These are phyloP conservation scores for Mrakia gelida DNA, from an alignment of 768 basidiomycete species.

Conservation along the genomic window DNA sequence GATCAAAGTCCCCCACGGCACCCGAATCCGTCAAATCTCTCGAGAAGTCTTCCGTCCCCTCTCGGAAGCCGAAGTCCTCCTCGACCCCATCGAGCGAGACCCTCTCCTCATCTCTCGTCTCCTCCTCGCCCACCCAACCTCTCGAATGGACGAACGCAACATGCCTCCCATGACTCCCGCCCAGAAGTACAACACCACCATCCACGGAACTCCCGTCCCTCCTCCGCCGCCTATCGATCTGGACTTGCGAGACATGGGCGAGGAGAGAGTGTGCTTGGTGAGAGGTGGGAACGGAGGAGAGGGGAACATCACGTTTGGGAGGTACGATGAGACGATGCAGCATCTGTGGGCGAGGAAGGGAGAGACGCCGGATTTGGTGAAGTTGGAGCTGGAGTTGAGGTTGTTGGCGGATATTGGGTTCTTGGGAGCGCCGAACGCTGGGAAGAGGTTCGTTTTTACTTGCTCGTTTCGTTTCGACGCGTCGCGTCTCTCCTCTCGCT, in stretches of 20 bases:
- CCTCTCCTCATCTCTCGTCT: conserved; percentile 10
- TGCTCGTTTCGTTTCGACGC: not conserved
- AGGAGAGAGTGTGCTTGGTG: conserved; percentile 18
- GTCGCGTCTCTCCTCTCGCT: not conserved
- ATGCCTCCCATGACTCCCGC: conserved; percentile 26
- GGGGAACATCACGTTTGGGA: conserved; percentile 27
- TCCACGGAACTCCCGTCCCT: conserved; percentile 27
- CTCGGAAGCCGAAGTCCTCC: conserved; percentile 11
- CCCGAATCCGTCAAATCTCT: conserved; percentile 31
- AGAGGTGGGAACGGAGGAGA: conserved; percentile 30
- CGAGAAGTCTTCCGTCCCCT: conserved; percentile 26
- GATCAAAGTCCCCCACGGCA: conserved; percentile 33
- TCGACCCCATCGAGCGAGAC: conserved; percentile 10
- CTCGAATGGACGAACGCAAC: not conserved
- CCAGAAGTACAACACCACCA: conserved; percentile 30
- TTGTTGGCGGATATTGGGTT: conserved; percentile 90
- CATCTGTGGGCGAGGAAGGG: conserved; percentile 52
- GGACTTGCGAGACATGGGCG: conserved; percentile 14
- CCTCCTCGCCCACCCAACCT: conserved; percentile 21
- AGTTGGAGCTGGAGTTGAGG: conserved; percentile 86
- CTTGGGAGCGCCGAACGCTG: conserved; percentile 94
- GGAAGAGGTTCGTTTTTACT: conserved; percentile 42
- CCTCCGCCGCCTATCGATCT: conserved; percentile 32
- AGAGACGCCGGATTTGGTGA: conserved; percentile 62
- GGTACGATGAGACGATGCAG: conserved; percentile 17